phyloP scores from a whole-genome alignment of 352 stramenopile species.

The Bremia lactucae region DNA sequence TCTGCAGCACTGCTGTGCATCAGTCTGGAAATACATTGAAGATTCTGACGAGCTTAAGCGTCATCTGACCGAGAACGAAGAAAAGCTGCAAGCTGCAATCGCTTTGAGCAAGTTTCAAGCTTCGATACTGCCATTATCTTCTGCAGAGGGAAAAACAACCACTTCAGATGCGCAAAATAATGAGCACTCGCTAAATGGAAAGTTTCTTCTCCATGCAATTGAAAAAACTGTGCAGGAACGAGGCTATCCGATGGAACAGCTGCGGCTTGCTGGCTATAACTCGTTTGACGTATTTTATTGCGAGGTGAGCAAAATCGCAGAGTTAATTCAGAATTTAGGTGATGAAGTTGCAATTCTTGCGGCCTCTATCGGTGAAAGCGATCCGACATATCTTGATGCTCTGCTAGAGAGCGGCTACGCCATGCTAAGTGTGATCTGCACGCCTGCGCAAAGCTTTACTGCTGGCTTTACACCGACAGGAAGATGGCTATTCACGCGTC shows the following conservation, averaged over 20 bases:
- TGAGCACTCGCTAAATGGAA: constrained; percentile 34
- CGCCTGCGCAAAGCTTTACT: constrained; percentile 22
- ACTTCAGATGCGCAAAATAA: constrained; percentile 19
- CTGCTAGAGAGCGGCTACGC: constrained; percentile 57
- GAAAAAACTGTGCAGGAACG: constrained; percentile 59
- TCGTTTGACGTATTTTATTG: constrained; percentile 84
- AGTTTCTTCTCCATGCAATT: constrained; percentile 67
- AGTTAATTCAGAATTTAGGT: constrained; percentile 51
- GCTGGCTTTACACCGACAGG: constrained; percentile 27
- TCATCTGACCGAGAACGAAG: constrained; percentile 53
- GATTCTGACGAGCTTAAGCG: constrained; percentile 39
- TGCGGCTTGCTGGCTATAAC: constrained; percentile 72
- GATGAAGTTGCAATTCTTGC: constrained; percentile 43
- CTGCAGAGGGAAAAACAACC: constrained; percentile 11
- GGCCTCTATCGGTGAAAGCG: constrained; percentile 46
- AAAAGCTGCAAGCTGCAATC: constrained; percentile 68
- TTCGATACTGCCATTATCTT: constrained; percentile 28
- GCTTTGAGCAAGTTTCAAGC: constrained; percentile 68
- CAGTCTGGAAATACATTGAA: constrained; percentile 52
- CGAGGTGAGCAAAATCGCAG: constrained; percentile 70
- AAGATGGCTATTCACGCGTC: constrained; percentile 50
- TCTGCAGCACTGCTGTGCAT: constrained; percentile 42
- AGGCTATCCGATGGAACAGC: constrained; percentile 69
- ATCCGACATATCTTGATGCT: constrained; percentile 44
- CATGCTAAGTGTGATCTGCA: constrained; percentile 55